phyloP scores from a whole-genome alignment of 2,329 filamentous ascomycete genomes.

The Fusarium sp. region DNA sequence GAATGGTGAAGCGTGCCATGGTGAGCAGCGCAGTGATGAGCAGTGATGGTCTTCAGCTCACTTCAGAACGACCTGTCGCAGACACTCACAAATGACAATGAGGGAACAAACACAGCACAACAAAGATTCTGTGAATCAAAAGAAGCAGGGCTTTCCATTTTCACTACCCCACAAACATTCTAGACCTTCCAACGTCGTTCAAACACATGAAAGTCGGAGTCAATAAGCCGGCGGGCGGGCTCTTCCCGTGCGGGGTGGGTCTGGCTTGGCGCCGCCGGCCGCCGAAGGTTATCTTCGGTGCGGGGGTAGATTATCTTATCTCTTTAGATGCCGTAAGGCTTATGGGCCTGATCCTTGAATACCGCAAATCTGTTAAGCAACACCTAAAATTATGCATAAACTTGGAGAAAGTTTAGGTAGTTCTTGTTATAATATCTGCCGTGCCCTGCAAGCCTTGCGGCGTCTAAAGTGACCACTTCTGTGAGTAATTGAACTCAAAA shows the following conservation, averaged over 20 bases:
- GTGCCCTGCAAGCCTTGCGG: no score
- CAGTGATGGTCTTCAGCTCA: not conserved
- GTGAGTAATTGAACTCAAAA: not conserved
- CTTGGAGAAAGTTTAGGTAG: no score
- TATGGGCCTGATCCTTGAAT: no score
- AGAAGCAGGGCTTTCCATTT: not conserved
- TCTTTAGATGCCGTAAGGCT: no score
- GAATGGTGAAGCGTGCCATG: conserved; percentile 34
- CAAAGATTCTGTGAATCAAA: not conserved
- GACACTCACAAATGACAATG: not conserved
- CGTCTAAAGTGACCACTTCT: no score
- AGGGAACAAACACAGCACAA: not conserved
- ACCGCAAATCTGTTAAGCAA: no score
- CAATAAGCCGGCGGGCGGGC: conserved; percentile 12
- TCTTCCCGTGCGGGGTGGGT: conserved; percentile 3
- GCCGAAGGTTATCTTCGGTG: not conserved
- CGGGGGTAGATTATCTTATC: conserved; percentile 7
- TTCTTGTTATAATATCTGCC: no score
- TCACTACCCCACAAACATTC: not conserved
- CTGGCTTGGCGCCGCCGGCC: conserved; percentile 25
- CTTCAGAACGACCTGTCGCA: not conserved
- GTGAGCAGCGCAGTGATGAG: not conserved
- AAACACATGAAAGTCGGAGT: not conserved
- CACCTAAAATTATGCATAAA: no score
- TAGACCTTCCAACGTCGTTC: not conserved